phyloP scores from a whole-genome alignment of 1,284 basidiomycete species.

The Coriolopsis trogii region DNA sequence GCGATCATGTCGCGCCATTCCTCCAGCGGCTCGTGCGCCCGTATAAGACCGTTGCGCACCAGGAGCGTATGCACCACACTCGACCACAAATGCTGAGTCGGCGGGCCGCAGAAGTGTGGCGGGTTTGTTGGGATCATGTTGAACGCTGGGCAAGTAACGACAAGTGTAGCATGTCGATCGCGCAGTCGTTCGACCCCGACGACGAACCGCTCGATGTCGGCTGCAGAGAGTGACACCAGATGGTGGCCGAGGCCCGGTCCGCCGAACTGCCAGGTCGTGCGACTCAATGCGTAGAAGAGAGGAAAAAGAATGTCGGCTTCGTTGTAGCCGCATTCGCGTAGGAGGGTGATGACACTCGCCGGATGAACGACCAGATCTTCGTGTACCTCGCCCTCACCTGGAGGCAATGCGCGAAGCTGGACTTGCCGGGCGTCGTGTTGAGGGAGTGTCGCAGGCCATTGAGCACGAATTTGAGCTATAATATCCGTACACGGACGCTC shows the following conservation, averaged over 20 bases:
- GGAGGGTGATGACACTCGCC: slow-evolving; percentile 31
- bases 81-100: slow-evolving; percentile 10
- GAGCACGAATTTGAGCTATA: slow-evolving; percentile 31
- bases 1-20: slow-evolving; percentile 9
- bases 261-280: slow-evolving; percentile 29
- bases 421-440: slow-evolving; percentile 32
- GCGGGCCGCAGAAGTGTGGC: slow-evolving; percentile 8
- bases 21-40: slow-evolving; percentile 16
- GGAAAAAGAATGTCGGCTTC: slow-evolving; percentile 25
- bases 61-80: slow-evolving; percentile 1
- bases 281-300: slow-evolving; percentile 34
- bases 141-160: slow-evolving; percentile 1
- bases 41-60: neutral
- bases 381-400: no score
- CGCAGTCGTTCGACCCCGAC: slow-evolving; percentile 31
- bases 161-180: slow-evolving; percentile 7
- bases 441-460: slow-evolving; percentile 34
- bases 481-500: slow-evolving; percentile 29
- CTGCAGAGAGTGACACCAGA: slow-evolving; percentile 27
- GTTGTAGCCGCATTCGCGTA: slow-evolving; percentile 28
- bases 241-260: slow-evolving; percentile 25
- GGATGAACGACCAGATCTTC: slow-evolving; percentile 32
- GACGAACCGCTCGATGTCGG: slow-evolving; percentile 32
- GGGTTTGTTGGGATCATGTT: neutral
- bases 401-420: slow-evolving; percentile 21